A percentile compares a stretch with the other conserved stretches of the same genome.
Conservation (phyloP, 1,284 basidiomycete species). For the Leccinum glutinopallens region DNA sequence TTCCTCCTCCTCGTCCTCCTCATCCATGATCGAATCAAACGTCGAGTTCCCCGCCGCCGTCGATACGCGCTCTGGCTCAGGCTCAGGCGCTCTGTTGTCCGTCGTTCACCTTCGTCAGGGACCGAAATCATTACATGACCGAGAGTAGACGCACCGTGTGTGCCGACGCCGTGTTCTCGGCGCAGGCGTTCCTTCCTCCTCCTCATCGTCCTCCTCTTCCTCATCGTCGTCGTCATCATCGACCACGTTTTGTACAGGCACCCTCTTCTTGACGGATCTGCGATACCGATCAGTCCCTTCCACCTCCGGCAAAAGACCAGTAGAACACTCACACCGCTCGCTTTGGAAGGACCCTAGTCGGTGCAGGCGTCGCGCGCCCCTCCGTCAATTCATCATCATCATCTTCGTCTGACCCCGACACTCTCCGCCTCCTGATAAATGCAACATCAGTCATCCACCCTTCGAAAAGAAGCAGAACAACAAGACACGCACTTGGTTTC, state of each 20-base stretch:
- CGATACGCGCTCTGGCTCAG: background rate
- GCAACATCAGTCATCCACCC: background rate
- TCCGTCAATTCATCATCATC: conserved; percentile 32
- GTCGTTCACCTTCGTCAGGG: background rate
- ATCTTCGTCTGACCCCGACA: conserved; percentile 50
- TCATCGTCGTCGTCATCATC: conserved; percentile 35
- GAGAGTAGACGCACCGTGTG: conserved; percentile 13
- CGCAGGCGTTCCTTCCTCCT: conserved; percentile 25
- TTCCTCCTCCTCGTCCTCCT: conserved; percentile 34
- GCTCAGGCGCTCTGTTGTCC: background rate
- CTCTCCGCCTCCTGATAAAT: conserved; percentile 41
- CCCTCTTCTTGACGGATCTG: conserved; percentile 41
- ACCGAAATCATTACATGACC: background rate
- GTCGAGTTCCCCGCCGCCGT: conserved; percentile 17
- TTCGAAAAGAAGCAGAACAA: background rate
- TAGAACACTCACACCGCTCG: conserved; percentile 42
- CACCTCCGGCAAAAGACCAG: background rate
- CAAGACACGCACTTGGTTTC: conserved; percentile 39
- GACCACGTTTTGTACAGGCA: conserved; percentile 26
- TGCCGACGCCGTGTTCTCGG: conserved; percentile 10
- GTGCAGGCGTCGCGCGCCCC: conserved; percentile 37
- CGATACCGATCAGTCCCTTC: background rate
- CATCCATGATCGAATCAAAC: conserved; percentile 34
- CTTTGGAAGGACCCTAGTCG: conserved; percentile 45
- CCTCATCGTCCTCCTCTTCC: conserved; percentile 37